A percentile compares a stretch with the other conserved stretches of the same genome.
These are phyloP conservation scores for Pseudogymnoascus sp. DNA, from an alignment of 2,329 filamentous ascomycete species.

Conservation along the genomic window DNA sequence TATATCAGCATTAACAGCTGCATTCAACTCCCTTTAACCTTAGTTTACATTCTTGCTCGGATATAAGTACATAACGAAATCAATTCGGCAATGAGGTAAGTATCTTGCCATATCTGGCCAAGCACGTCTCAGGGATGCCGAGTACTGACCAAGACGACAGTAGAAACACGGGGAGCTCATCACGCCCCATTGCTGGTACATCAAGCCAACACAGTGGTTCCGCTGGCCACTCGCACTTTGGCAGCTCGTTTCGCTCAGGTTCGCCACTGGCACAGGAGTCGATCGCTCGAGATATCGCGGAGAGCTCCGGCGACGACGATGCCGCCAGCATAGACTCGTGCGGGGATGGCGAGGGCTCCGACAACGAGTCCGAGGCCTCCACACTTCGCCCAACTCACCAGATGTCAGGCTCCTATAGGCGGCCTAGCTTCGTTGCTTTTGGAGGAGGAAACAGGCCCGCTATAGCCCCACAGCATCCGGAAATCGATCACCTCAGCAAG, in stretches of 20 bases:
- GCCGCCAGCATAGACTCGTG: slow-evolving; percentile 33
- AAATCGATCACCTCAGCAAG: slow-evolving; percentile 43
- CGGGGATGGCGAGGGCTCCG: slow-evolving; percentile 37
- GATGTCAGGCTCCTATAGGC: slow-evolving; percentile 62
- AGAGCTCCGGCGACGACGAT: slow-evolving; percentile 52
- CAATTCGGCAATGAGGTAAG: neutral
- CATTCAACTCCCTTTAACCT: neutral
- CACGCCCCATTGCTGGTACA: neutral
- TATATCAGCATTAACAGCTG: neutral
- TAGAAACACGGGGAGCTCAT: neutral
- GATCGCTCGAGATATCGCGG: slow-evolving; percentile 60
- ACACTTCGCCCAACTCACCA: slow-evolving; percentile 38
- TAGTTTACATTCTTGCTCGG: neutral
- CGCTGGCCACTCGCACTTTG: slow-evolving; percentile 31
- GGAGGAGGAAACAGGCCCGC: slow-evolving; percentile 65
- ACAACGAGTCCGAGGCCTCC: slow-evolving; percentile 37
- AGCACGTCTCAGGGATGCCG: no score
- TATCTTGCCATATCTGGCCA: neutral
- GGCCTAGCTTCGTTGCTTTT: slow-evolving; percentile 70
- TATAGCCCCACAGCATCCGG: slow-evolving; percentile 50
- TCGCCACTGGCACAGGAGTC: slow-evolving; percentile 63
- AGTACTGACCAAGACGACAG: neutral
- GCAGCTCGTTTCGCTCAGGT: slow-evolving; percentile 46
- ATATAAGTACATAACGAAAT: neutral
- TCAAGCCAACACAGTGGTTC: slow-evolving; percentile 17